Conservation (phyloP, 352 stramenopile species). For the Pythium brachiatum region DNA sequence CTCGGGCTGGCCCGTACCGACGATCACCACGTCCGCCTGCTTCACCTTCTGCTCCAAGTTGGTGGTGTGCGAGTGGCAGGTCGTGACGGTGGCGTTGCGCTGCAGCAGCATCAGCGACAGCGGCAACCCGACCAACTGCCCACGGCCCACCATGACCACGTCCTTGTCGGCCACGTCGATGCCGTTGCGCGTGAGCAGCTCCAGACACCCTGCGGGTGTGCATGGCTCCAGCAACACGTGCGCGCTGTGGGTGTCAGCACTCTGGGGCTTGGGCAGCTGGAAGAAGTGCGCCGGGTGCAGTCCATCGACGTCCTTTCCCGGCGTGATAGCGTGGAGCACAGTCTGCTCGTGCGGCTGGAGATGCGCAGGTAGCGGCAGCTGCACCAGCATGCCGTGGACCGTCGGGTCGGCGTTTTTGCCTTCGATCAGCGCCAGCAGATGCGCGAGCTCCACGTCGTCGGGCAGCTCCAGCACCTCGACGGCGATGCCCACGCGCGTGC, state of each 20-base stretch:
- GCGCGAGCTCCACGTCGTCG: constrained; percentile 38
- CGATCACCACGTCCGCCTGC: constrained; percentile 96
- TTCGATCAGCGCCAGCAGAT: constrained; percentile 64
- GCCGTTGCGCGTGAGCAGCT: constrained; percentile 58
- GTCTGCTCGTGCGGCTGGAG: constrained; percentile 75
- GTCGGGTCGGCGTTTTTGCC: constrained; percentile 81
- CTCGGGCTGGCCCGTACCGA: constrained; percentile 92
- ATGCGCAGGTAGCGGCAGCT: constrained; percentile 74
- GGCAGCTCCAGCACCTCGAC: constrained; percentile 75
- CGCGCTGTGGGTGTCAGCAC: background rate
- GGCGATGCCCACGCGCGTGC: constrained; percentile 90
- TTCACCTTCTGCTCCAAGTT: constrained; percentile 54
- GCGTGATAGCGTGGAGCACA: constrained; percentile 90
- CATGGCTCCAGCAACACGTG: constrained; percentile 91
- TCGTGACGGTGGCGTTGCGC: constrained; percentile 96
- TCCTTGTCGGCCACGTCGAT: constrained; percentile 94
- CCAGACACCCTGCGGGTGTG: constrained; percentile 85
- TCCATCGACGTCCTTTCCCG: constrained; percentile 98
- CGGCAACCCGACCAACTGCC: constrained; percentile 97
- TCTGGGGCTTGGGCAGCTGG: constrained; percentile 48
- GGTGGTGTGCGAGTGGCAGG: constrained; percentile 94
- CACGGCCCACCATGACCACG: constrained; percentile 95
- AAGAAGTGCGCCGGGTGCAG: constrained; percentile 97
- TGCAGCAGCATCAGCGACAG: constrained; percentile 95
- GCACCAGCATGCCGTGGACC: constrained; percentile 96